These are phyloP conservation scores for Gliomastix tumulicola DNA, from an alignment of 2,329 filamentous ascomycete species.

Conservation along the genomic window DNA sequence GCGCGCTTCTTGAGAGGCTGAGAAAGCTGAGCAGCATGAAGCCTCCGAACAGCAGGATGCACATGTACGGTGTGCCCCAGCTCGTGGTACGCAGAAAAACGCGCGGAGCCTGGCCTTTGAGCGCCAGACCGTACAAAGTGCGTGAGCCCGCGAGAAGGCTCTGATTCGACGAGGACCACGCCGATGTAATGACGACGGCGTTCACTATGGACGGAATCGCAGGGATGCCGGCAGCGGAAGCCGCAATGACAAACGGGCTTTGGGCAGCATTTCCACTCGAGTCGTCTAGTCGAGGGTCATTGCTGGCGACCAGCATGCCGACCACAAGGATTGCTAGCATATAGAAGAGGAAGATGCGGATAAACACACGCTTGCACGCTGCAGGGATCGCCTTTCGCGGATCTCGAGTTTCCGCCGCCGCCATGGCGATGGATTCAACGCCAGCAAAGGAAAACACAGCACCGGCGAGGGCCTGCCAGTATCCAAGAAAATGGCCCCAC, in stretches of 20 bases:
- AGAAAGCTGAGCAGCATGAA: slow-evolving; percentile 55
- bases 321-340: slow-evolving; percentile 65
- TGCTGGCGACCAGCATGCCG: slow-evolving; percentile 56
- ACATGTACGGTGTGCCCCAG: slow-evolving; percentile 55
- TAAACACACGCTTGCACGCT: slow-evolving; percentile 70
- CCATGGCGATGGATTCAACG: slow-evolving; percentile 55
- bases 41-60: slow-evolving; percentile 42
- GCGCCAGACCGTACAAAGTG: slow-evolving; percentile 51
- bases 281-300: slow-evolving; percentile 44
- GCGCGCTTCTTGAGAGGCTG: slow-evolving; percentile 45
- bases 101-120: slow-evolving; percentile 50
- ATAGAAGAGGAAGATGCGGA: slow-evolving; percentile 66
- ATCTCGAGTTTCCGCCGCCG: slow-evolving; percentile 51
- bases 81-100: slow-evolving; percentile 53
- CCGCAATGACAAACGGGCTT: slow-evolving; percentile 65
- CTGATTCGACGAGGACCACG: slow-evolving; percentile 63
- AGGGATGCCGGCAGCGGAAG: slow-evolving; percentile 57
- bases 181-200: slow-evolving; percentile 66
- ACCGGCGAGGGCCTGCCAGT: slow-evolving; percentile 54
- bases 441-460: slow-evolving; percentile 66
- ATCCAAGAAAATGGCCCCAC: slow-evolving; percentile 24
- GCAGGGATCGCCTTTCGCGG: slow-evolving; percentile 59
- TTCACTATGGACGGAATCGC: slow-evolving; percentile 69
- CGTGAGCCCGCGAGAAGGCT: slow-evolving; percentile 53
- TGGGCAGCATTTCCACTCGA: slow-evolving; percentile 39